Base-by-base conservation (phyloP, 805 yeast species). In the Wickerhamiella sorbophila region DNA sequence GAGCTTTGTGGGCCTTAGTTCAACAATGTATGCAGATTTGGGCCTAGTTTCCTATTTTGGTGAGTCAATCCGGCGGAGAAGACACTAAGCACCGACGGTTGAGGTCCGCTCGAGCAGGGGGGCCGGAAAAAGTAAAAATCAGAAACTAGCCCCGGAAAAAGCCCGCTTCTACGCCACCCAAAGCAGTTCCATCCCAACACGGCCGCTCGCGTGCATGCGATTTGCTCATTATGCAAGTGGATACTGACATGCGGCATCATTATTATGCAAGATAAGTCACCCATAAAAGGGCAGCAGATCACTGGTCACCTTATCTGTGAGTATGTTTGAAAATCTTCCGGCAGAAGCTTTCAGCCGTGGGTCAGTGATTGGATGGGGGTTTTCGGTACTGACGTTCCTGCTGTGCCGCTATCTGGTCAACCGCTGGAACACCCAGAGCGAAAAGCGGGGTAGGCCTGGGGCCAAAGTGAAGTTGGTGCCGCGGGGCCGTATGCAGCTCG, bases 401-500 rank as follows among this genome's bases (percentile, higher is more conserved):
- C 14, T 36, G 20, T 22, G 31, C n/a, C 19, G 31, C n/a, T 36
- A 4, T n/a, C 14, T 36, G 14, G 24, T 24, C n/a, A 21, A 36
- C 9, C 31, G 31, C 12, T 22, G 29, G 38, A 5, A 18, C 4
- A 12, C 29, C 21, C 21, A 21, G 31, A 20, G 17, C 10, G 31
- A 9, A 26, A 31, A 31, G 15, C 33, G 18, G 10, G 29, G 29
- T 15, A 31, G 17, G 15, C 19, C 31, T 3, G 24, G 38, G 16
- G 38, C 24, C 15, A n/a, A 22, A 15, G 31, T 36, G 6, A 22
- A n/a, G 5, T 12, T 36, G 21, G 31, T 36, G 10, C 20, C 38
- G 22, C 31, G 38, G 10, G 38, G 38, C 19, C 38, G 31, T 16
- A 34, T 34, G 37, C 31, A 29, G 4, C 16, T 36, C 20, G 17